phyloP scores from a whole-genome alignment of 2,329 filamentous ascomycete species.

The Tothia fuscella region DNA sequence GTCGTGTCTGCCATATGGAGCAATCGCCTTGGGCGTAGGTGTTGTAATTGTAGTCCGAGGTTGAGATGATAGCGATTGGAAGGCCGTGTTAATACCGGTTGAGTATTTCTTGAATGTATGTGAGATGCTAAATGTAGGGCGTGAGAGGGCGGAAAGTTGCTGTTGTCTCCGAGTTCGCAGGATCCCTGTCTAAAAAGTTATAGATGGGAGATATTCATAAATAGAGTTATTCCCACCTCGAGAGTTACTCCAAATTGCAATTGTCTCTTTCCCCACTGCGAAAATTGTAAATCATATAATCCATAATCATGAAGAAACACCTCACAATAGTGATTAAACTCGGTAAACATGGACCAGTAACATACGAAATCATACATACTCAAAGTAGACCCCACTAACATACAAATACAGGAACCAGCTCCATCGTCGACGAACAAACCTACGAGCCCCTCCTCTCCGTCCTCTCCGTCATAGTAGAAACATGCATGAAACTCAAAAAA shows the following conservation, averaged over 20 bases:
- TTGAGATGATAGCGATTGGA: too few species aligned
- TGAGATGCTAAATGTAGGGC: neutral
- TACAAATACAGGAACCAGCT: conserved; percentile 66
- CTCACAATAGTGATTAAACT: conserved; percentile 79
- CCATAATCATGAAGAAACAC: conserved; percentile 53
- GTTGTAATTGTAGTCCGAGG: too few species aligned
- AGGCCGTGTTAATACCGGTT: too few species aligned
- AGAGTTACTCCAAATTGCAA: neutral
- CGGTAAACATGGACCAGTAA: conserved; percentile 39
- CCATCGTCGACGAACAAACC: conserved; percentile 94
- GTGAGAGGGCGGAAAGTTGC: neutral
- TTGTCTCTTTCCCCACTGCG: neutral
- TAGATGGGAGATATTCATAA: conserved; percentile 1
- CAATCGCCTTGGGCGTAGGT: neutral
- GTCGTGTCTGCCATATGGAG: neutral
- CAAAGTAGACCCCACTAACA: too few species aligned
- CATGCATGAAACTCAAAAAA: conserved; percentile 71
- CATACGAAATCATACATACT: conserved; percentile 7
- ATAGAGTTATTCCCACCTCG: neutral
- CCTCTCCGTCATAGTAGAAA: conserved; percentile 86
- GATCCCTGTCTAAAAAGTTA: too few species aligned
- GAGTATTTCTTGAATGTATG: neutral
- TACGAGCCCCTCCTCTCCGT: conserved; percentile 89
- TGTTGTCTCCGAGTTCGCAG: too few species aligned
- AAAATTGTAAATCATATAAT: neutral